Base-by-base conservation (phyloP, 345 rosid genomes). In the Melastoma malabathricum region DNA sequence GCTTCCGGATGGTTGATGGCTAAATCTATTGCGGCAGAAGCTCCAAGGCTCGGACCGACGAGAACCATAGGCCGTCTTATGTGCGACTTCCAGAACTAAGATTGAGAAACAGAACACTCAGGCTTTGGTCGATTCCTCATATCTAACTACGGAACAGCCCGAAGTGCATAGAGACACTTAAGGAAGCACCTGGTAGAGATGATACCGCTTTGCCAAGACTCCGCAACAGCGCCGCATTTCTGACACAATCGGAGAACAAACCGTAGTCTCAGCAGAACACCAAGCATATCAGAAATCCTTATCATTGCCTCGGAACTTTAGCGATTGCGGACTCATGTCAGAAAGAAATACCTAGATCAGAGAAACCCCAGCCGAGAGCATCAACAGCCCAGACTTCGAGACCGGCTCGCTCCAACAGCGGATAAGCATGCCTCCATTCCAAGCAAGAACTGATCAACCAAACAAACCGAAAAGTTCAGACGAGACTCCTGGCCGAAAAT, bases 41-140 rank as follows among this genome's bases (percentile, higher is more conserved):
- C 86, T 43, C 97, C 94, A 41, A 84, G 90, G 73, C 97, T 88
- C 55, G 97, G 97, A 71, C 97, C 97, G 18, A 88, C 97, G 38
- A 84, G 68, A n/a, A 73, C 69, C 77, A 84, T 69, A 41, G 97
- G 97, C 68, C 82, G 71, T 73, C 62, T 75, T 57, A 88, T 77
- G 66, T 84, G 75, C 38, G 84, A 68, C 72, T 78, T 82, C 97
- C 97, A 84, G 25, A 88, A 67, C 94, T 84, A 60, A 47, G 51
- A n/a, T 16, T 13, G 51, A 16, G 46, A 47, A 34, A 9, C 31
- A 2, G 0, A n/a, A n/a, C n/a, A 48, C 50, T 15, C 17, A 31
- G 10, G 16, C 15, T 16, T 60, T 39, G 34, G 22, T 39, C 0
- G 47, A 29, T 15, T 29, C n/a, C 15, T 41, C 54, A 23, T 23